These are phyloP conservation scores for Aspergillus niger DNA, from an alignment of 2,329 filamentous ascomycete species.

Conservation along the genomic window DNA sequence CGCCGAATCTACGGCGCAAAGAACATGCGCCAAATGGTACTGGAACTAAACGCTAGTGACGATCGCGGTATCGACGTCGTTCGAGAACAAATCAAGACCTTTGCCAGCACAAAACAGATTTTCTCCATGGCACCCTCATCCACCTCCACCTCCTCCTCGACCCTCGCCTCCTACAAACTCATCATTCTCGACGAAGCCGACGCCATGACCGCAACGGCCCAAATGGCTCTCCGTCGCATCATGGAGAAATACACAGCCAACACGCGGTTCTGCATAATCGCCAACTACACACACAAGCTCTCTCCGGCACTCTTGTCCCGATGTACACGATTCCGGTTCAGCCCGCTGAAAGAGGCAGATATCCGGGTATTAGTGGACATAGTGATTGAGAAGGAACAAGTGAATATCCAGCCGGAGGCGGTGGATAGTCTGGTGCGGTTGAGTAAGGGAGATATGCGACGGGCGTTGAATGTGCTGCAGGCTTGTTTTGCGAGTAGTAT, in stretches of 20 bases:
- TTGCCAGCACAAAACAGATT: conserved; percentile 96
- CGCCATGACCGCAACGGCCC: conserved; percentile 97
- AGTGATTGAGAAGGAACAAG: conserved; percentile 82
- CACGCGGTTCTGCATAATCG: conserved; percentile 96
- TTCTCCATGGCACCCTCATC: conserved; percentile 65
- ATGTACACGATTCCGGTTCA: conserved; percentile 94
- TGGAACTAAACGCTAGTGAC: conserved; percentile 96
- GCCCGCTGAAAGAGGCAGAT: conserved; percentile 83
- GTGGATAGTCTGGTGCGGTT: conserved; percentile 80
- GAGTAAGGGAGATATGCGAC: conserved; percentile 93
- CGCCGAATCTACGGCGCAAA: conserved; percentile 87
- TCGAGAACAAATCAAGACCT: conserved; percentile 98
- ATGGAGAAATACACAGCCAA: conserved; percentile 99
- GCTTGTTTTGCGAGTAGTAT: conserved; percentile 94
- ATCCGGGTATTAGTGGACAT: conserved; percentile 84
- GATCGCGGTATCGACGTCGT: conserved; percentile 98
- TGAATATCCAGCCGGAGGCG: conserved; percentile 80
- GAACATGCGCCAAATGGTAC: conserved; percentile 97
- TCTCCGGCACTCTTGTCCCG: conserved; percentile 88
- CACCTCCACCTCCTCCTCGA: conserved; percentile 30
- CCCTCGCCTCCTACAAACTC: conserved; percentile 81
- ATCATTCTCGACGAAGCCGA: conserved; percentile 99
- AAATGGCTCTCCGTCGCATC: conserved; percentile 94
- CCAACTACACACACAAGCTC: conserved; percentile 98
- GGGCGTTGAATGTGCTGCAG: conserved; percentile 92